Percentiles rank a stretch among this genome's conserved stretches.
These are phyloP conservation scores for Schizosaccharomyces cryophilus DNA, from an alignment of 805 yeast species.

Conservation along the genomic window DNA sequence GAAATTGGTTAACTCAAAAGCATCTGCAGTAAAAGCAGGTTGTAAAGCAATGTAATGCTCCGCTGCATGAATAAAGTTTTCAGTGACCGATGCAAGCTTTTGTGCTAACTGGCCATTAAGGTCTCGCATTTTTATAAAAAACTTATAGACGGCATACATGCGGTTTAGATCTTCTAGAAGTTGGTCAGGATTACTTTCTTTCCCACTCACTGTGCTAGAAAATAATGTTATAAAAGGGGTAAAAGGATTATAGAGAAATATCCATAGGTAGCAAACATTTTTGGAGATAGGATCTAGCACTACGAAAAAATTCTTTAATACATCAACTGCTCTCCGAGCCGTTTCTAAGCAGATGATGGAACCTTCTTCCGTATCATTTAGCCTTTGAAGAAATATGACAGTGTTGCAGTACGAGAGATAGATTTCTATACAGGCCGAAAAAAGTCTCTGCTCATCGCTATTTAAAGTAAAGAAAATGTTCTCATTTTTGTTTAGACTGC, in stretches of 20 bases:
- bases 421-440: background rate
- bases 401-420: background rate
- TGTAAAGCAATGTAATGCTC: background rate
- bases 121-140: background rate
- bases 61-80: background rate
- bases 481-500: background rate
- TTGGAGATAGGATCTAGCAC: background rate
- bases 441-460: background rate
- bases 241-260: background rate
- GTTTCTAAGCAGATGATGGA: background rate
- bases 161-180: background rate
- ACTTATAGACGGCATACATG: background rate
- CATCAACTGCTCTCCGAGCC: background rate
- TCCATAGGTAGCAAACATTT: background rate
- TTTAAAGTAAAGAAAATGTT: background rate
- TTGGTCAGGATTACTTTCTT: background rate
- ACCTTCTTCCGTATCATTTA: background rate
- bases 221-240: background rate
- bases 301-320: background rate
- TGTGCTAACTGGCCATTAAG: background rate
- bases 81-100: background rate
- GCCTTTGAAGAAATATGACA: background rate
- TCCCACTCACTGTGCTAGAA: background rate
- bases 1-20: background rate
- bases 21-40: background rate